Conservation (phyloP, 2,329 filamentous ascomycete genomes). For the Incumbomyces lentus region DNA sequence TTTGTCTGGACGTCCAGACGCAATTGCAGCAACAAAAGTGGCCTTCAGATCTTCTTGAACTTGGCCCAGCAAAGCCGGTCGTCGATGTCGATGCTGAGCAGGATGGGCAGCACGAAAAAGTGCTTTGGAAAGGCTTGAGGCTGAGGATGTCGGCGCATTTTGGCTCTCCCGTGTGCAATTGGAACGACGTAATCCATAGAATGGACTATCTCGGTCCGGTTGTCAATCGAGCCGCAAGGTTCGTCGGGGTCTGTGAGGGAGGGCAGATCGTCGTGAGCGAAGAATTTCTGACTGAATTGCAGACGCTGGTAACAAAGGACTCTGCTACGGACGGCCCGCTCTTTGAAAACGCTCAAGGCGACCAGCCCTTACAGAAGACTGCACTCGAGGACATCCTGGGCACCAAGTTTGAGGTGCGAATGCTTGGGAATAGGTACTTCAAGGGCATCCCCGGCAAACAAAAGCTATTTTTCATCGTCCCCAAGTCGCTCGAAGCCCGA, state of each 20-base stretch:
- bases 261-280: conserved; percentile 18
- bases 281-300: conserved; percentile 14
- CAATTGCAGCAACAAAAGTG: conserved; percentile 14
- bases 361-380: neutral
- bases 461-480: conserved; percentile 16
- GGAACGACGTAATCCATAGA: conserved; percentile 18
- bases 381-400: conserved; percentile 10
- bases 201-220: conserved; percentile 19
- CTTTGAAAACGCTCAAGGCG: neutral
- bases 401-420: conserved; percentile 13
- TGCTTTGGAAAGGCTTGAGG: conserved; percentile 17
- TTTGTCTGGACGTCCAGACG: conserved; percentile 18
- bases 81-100: conserved; percentile 10
- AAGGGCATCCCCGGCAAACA: conserved; percentile 14
- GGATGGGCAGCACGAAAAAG: neutral
- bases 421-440: conserved; percentile 16
- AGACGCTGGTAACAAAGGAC: neutral
- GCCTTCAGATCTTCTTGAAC: conserved; percentile 14
- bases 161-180: conserved; percentile 16
- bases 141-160: conserved; percentile 17
- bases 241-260: conserved; percentile 17
- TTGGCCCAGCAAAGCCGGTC: conserved; percentile 10
- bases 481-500: conserved; percentile 13
- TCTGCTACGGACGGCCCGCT: neutral
- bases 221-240: conserved; percentile 18